phyloP scores from a whole-genome alignment of 768 basidiomycete species.

The Holtermannia corniformis region DNA sequence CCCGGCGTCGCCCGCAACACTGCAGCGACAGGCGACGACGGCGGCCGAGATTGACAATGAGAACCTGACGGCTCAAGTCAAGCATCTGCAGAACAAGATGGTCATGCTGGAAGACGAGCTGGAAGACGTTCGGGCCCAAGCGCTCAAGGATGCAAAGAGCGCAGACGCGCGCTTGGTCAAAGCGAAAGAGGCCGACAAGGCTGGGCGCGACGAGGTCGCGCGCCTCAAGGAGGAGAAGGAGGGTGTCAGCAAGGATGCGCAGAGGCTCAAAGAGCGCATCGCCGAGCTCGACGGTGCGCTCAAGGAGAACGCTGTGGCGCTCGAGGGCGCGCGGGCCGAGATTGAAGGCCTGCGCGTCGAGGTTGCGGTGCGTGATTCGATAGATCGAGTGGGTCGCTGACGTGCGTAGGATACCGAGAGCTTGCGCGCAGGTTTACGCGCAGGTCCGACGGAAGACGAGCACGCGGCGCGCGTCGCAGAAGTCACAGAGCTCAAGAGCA shows the following conservation, averaged over 20 bases:
- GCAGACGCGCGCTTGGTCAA: slow-evolving; percentile 27
- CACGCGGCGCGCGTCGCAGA: slow-evolving; percentile 52
- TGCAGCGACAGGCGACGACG: slow-evolving; percentile 46
- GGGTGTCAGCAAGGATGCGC: slow-evolving; percentile 57
- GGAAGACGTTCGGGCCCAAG: slow-evolving; percentile 55
- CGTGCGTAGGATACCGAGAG: slow-evolving; percentile 57
- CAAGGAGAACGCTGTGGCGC: slow-evolving; percentile 70
- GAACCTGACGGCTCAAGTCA: slow-evolving; percentile 76
- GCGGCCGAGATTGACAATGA: slow-evolving; percentile 94
- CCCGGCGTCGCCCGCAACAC: slow-evolving; percentile 6
- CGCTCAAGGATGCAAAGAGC: slow-evolving; percentile 55
- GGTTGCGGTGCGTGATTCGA: slow-evolving; percentile 52
- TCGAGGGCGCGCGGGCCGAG: slow-evolving; percentile 84
- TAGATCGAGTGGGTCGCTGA: background rate
- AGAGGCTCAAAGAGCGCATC: slow-evolving; percentile 57
- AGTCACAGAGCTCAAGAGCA: slow-evolving; percentile 49
- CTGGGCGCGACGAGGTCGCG: slow-evolving; percentile 60
- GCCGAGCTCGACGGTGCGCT: slow-evolving; percentile 86
- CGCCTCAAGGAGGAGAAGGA: slow-evolving; percentile 61
- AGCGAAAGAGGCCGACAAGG: slow-evolving; percentile 48
- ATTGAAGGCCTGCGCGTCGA: slow-evolving; percentile 71
- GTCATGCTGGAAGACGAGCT: slow-evolving; percentile 69
- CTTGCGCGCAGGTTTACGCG: slow-evolving; percentile 45
- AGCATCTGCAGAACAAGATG: slow-evolving; percentile 72
- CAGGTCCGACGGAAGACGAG: slow-evolving; percentile 47